Evolutionary conservation across 164 flowering plant species (phyloP), one percentile per base, ranked within the genome.

Genomic region (Pachysandra terminalis): DNA sequence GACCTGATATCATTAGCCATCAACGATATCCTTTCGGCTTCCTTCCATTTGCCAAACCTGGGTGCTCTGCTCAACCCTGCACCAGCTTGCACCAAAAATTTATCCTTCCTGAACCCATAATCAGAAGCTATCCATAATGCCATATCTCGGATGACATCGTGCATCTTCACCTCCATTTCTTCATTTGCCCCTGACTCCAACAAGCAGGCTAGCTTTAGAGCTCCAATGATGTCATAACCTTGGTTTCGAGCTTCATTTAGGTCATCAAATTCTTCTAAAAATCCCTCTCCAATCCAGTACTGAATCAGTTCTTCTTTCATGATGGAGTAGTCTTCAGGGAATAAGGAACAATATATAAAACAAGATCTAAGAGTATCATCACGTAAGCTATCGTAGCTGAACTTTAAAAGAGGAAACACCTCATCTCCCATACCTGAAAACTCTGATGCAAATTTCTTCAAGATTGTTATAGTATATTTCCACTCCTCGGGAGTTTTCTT

Each of bases 41-140:
- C 27, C 15, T 19, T 9, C 61, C 62, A 70, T 21, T 10, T 28
- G 15, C 32, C 59, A 59, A 21, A 9, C 9, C 19, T 5, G 9
- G 55, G 66, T 32, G 67, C 19, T 23, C 24, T 19, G 9, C n/a
- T 7, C n/a, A 63, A 40, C 19, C 35, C 4, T 27, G 7, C 16
- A 19, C 16, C 27, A 3, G 58, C 48, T 49, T 49, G 22, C n/a
- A 71, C 69, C 27, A 66, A 51, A 49, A 61, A 27, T 40, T 48
- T 67, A 62, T 19, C 51, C 19, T 62, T 53, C n/a, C 19, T 26
- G 0, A 15, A 25, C 13, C 62, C 67, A 45, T 26, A 40, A 9
- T 70, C 73, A 41, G 25, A 41, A 14, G 48, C 73, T 25, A 70
- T 41, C 73, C 73, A 63, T 49, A 68, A 35, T 14, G 71, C 71